Evolutionary conservation across 805 yeast genomes (phyloP).

Genomic region (Scheffersomyces stipitis): DNA sequence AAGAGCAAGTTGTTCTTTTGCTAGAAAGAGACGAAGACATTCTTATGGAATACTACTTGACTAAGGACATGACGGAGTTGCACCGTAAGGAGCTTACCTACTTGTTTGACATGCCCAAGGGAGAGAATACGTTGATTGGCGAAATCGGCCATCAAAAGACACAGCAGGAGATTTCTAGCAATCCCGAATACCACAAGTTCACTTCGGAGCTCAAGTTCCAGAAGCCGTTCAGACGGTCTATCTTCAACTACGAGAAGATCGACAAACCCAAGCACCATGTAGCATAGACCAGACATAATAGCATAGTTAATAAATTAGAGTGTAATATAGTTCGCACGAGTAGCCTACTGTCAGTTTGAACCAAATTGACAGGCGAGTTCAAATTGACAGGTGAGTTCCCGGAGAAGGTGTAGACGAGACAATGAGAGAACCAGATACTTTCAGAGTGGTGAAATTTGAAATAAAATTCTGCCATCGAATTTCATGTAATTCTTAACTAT

Average conservation of each 20-base stretch:
- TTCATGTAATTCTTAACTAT: no score
- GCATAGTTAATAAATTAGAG: no score
- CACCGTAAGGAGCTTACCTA: constrained; percentile 23
- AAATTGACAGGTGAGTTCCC: no score
- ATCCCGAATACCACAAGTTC: constrained; percentile 18
- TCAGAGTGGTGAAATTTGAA: no score
- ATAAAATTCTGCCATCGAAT: no score
- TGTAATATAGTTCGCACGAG: no score
- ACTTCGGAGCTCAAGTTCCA: constrained; percentile 20
- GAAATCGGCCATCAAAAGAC: constrained; percentile 17
- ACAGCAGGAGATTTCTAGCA: constrained; percentile 9
- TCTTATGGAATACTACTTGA: constrained; percentile 25
- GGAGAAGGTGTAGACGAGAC: no score
- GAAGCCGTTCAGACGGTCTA: constrained; percentile 24
- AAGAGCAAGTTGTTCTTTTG: constrained; percentile 17
- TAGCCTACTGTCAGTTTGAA: no score
- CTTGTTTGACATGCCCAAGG: constrained; percentile 18
- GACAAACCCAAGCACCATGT: constrained; percentile 22
- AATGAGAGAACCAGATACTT: no score
- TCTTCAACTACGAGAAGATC: constrained; percentile 25
- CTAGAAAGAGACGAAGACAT: constrained; percentile 21
- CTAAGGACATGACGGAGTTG: constrained; percentile 23
- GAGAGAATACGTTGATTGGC: constrained; percentile 20
- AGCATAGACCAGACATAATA: no score
- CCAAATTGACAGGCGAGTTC: no score